Conservation (phyloP, 2,329 filamentous ascomycete genomes). For the Tricladium varicosporioides region DNA sequence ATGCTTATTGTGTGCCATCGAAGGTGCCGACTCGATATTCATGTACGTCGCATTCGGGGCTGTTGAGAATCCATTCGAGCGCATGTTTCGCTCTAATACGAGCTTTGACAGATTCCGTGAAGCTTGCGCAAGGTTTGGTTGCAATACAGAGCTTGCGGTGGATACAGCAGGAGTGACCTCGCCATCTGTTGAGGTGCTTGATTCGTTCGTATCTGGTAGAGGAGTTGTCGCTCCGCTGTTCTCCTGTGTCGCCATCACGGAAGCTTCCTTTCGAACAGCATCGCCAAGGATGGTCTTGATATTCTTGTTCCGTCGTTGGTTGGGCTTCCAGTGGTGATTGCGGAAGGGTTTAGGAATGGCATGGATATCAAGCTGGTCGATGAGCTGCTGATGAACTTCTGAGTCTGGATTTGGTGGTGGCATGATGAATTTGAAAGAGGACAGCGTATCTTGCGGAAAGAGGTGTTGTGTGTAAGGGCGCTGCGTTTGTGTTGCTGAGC, state of each 20-base stretch:
- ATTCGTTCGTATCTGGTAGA: constrained; percentile 41
- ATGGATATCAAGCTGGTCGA: constrained; percentile 91
- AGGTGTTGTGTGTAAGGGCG: background rate
- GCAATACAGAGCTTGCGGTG: constrained; percentile 39
- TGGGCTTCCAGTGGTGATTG: constrained; percentile 85
- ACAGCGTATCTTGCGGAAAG: background rate
- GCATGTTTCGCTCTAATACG: constrained; percentile 79
- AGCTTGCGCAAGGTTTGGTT: constrained; percentile 81
- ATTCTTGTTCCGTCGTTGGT: constrained; percentile 97
- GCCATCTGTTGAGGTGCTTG: constrained; percentile 50
- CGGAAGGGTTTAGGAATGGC: constrained; percentile 85
- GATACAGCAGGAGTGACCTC: constrained; percentile 45
- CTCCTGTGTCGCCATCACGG: constrained; percentile 75
- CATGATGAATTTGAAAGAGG: constrained; percentile 21
- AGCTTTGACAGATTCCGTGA: constrained; percentile 83
- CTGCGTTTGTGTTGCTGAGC: background rate
- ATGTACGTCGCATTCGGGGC: constrained; percentile 80
- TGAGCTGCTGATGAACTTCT: constrained; percentile 75
- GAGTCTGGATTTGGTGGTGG: constrained; percentile 36
- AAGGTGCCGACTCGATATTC: constrained; percentile 93
- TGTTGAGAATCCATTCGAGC: constrained; percentile 40
- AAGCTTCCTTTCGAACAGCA: constrained; percentile 84
- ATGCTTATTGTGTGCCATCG: constrained; percentile 76
- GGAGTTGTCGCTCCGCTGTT: constrained; percentile 80
- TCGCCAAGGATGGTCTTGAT: constrained; percentile 95